Evolutionary conservation across 257 asterid genomes (phyloP), one percentile per base, ranked within the genome.

Genomic region (Solanum dulcamara): DNA sequence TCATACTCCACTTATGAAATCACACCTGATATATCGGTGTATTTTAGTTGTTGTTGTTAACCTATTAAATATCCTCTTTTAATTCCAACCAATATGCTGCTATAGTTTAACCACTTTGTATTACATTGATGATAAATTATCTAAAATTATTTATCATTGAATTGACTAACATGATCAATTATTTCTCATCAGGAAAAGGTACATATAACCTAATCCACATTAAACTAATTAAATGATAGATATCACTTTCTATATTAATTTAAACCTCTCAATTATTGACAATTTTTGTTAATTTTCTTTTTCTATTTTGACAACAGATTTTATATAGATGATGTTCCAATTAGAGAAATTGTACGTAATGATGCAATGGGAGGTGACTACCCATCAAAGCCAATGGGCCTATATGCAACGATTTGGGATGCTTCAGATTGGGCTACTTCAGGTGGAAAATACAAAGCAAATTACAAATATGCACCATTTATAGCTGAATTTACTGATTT

Each of bases 361-460:
- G 97, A 91, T 0, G 97, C 85, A 14, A 94, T 96, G 99, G 97
- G 97, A 13, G 95, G 86, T 33, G 99, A 96, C 88, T 96, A 89
- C 80, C 99, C 99, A 32, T 92, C 96, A 24, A 96, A 96, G 85
- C 99, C 99, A 2, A 96, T 96, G 98, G 92, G 92, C 40, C 67
- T 96, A 46, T 96, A 93, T 64, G 99, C 99, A 42, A 96, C 99
- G 28, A 94, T 94, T 64, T 96, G 99, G 99, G 99, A 96, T 72
- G 99, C 96, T 26, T 96, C 99, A 0, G 98, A 92, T 48, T 96
- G 99, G 99, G 99, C 99, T 44, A 96, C 99, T 42, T 94, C 98
- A 5, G 98, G 98, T 6, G 99, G 99, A 66, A 92, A 89, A 67
- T 94, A 94, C 85, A 90, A 86, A 81, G 88, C 91, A 26, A 94